These are phyloP conservation scores for Panicum hallii DNA, from an alignment of 202 grass and related monocot genomes.

Conservation along the genomic window DNA sequence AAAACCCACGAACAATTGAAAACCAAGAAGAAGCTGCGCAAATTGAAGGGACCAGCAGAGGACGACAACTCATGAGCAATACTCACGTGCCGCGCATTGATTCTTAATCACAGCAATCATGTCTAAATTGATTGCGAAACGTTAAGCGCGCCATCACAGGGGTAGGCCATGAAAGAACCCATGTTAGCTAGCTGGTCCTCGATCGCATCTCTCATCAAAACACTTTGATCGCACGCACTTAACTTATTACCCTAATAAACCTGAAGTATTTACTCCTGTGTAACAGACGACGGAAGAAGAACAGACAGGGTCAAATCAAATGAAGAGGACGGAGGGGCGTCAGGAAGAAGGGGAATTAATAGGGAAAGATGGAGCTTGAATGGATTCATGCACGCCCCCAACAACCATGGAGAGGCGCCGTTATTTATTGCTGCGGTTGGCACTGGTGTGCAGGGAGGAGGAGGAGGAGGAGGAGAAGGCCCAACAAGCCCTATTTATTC, in stretches of 20 bases:
- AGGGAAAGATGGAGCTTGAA: conserved; percentile 55
- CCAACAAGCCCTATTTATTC: conserved; percentile 59
- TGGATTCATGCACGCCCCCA: conserved; percentile 60
- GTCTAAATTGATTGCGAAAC: neutral
- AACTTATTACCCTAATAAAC: neutral
- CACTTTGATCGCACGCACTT: too few relatives aligned
- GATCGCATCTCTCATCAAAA: neutral
- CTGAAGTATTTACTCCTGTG: neutral
- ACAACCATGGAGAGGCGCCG: conserved; percentile 68
- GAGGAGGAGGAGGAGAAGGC: conserved; percentile 38
- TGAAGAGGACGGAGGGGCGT: conserved; percentile 12
- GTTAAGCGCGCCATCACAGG: neutral
- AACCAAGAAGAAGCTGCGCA: neutral
- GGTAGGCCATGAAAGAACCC: neutral
- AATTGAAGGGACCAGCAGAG: neutral
- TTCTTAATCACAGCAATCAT: neutral
- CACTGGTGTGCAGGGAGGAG: conserved; percentile 47
- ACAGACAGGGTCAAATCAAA: conserved; percentile 32
- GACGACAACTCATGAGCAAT: neutral
- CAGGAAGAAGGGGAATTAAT: conserved; percentile 37
- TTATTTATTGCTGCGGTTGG: conserved; percentile 71
- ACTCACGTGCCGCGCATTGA: neutral
- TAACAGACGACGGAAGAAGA: neutral
- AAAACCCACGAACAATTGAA: neutral
- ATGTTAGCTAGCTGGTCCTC: neutral